Base-by-base conservation (phyloP, 768 basidiomycete species). In the Auriscalpium vulgare region DNA sequence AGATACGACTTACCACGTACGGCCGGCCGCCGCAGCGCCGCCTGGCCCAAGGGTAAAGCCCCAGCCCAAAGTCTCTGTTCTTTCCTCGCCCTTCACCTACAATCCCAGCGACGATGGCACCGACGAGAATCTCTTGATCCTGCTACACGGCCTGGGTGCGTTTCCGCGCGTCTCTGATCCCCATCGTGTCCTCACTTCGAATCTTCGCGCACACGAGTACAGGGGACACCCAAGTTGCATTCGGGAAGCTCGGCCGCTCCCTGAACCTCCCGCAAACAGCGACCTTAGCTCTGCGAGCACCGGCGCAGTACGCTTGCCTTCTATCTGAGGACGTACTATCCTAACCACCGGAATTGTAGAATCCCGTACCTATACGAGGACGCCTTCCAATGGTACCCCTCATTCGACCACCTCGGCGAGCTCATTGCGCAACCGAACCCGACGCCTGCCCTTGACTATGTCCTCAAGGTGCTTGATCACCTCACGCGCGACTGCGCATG, bases 231-330 rank as follows among this genome's bases (percentile, higher is more conserved):
- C 83, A 87, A 57, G 47, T 72, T 3, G 90, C 91, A 1, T 95
- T 97, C 67, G 74, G 77, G 36, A 82, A 83, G 53, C 80, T 97
- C 7, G 91, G 84, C 10, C 75, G 74, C 19, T 78, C 80, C 10
- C 69, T 97, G 48, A 88, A 82, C 61, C 79, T 97, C n/a, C 94
- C 93, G 0, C 92, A 95, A 67, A 95, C 94, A 0, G 91, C 92
- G 2, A 76, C 82, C 1, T 79, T 95, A n/a, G 79, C 89, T 1
- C 66, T 95, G 10, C 82, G 88, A 49, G 93, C 87, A 2, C 86
- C 91, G 16, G 80, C 86, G 63, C 82, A 80, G 87, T 90, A 69
- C 60, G 79, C 72, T 40, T 56, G 6, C 14, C 11, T 35, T 3
- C 19, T 47, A n/a, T 0, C 49, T 11, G 17, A 19, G 35, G 21